These are phyloP conservation scores for Populus tomentosa DNA, from an alignment of 441 rosid genomes.

Conservation along the genomic window DNA sequence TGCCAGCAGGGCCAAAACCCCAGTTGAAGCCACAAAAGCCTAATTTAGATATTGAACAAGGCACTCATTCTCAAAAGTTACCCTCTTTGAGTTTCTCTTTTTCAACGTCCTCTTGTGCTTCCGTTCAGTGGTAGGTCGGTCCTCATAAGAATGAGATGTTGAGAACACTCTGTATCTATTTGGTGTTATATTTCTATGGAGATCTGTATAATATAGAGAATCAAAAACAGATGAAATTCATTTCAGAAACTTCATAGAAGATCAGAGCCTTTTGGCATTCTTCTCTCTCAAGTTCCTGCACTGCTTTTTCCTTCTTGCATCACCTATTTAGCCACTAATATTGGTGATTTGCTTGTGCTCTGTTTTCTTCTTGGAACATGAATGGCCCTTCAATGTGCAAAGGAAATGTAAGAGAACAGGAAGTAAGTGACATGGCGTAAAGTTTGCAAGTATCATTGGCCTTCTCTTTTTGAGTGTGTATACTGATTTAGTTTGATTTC, in stretches of 20 bases:
- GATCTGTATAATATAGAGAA: slow-evolving; percentile 38
- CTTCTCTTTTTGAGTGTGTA: neutral
- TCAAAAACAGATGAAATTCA: slow-evolving; percentile 32
- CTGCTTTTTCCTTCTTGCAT: neutral
- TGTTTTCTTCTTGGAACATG: neutral
- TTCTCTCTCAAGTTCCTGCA: neutral
- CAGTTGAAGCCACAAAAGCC: slow-evolving; percentile 62
- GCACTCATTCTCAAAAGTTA: slow-evolving; percentile 1
- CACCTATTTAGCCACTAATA: neutral
- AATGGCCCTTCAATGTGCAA: neutral
- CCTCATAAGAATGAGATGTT: slow-evolving; percentile 12
- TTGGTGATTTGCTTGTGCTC: neutral
- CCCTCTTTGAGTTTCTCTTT: neutral
- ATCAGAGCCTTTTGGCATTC: slow-evolving; percentile 5
- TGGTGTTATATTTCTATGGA: slow-evolving; percentile 28
- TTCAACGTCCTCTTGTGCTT: slow-evolving; percentile 3
- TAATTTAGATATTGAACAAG: slow-evolving; percentile 17
- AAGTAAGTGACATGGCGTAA: neutral
- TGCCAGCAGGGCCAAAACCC: slow-evolving; percentile 47
- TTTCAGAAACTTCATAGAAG: slow-evolving; percentile 16
- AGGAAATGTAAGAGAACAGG: neutral
- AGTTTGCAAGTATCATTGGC: neutral
- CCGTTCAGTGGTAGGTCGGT: slow-evolving; percentile 23
- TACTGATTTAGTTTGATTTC: neutral
- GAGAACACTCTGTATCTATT: slow-evolving; percentile 22